phyloP scores from a whole-genome alignment of 352 stramenopile genomes.

The Phytophthora citricola region DNA sequence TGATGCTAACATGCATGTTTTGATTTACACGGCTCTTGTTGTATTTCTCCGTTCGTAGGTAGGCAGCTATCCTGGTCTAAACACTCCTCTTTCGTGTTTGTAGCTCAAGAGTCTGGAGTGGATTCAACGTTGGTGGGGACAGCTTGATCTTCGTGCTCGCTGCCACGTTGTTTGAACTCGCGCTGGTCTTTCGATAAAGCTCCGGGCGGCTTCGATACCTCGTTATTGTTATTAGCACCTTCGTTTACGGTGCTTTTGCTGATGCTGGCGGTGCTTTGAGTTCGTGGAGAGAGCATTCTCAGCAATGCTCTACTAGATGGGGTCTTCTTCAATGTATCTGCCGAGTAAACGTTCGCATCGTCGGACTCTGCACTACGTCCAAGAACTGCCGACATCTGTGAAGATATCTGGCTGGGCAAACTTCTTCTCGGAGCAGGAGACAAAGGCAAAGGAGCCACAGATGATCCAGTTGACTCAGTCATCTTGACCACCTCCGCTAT shows the following conservation, averaged over 20 bases:
- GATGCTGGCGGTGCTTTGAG: slow-evolving; percentile 29
- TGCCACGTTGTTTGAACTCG: slow-evolving; percentile 15
- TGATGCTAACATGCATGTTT: slow-evolving; percentile 33
- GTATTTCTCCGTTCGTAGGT: slow-evolving; percentile 7
- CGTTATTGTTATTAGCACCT: slow-evolving; percentile 25
- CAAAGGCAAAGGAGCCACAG: slow-evolving; percentile 11
- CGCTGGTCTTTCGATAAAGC: slow-evolving; percentile 10
- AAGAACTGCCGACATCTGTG: slow-evolving; percentile 11
- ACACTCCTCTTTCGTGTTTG: slow-evolving; percentile 3
- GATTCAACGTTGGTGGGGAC: slow-evolving; percentile 2
- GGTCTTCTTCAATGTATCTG: slow-evolving; percentile 39
- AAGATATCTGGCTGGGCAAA: slow-evolving; percentile 14
- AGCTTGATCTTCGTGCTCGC: slow-evolving; percentile 18
- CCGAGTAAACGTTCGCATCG: not conserved
- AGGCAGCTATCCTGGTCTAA: slow-evolving; percentile 3
- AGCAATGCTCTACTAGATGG: slow-evolving; percentile 19
- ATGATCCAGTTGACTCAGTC: not conserved
- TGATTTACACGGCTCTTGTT: slow-evolving; percentile 23
- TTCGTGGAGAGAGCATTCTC: slow-evolving; percentile 18
- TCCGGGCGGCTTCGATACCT: slow-evolving; percentile 4
- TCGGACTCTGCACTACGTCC: slow-evolving; percentile 17
- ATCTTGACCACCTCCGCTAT: slow-evolving; percentile 29
- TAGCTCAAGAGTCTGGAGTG: slow-evolving; percentile 2
- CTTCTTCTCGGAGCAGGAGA: slow-evolving; percentile 18
- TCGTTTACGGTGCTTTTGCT: slow-evolving; percentile 13